Conservation (phyloP, 192 early-diverging fungal species). For the Pecoramyces ruminantium region DNA sequence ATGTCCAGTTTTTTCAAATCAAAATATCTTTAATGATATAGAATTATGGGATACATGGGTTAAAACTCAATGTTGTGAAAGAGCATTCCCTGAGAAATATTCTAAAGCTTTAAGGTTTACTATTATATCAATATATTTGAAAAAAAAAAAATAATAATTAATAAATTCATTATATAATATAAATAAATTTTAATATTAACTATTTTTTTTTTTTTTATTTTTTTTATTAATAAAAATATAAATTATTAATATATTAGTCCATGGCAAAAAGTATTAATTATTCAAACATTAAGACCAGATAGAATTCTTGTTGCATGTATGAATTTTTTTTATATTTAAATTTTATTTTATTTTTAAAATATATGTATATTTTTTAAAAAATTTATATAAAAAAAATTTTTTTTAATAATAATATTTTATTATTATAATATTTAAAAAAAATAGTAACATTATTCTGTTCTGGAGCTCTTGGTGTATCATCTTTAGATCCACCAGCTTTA, state of each 20-base stretch:
- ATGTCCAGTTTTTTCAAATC: neutral
- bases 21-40: neutral
- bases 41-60: neutral
- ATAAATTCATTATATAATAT: too few species aligned
- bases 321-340: too few species aligned
- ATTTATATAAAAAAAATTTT: too few species aligned
- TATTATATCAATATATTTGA: too few species aligned
- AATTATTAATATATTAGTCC: slow-evolving; percentile 5
- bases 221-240: too few species aligned
- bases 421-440: too few species aligned
- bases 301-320: slow-evolving; percentile 28
- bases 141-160: too few species aligned
- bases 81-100: neutral
- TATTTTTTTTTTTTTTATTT: too few species aligned
- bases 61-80: neutral
- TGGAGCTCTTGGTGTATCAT: neutral
- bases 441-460: neutral
- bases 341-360: too few species aligned
- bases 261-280: slow-evolving; percentile 29
- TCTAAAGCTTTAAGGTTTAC: neutral
- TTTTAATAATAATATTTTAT: too few species aligned
- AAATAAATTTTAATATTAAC: too few species aligned
- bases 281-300: slow-evolving; percentile 31
- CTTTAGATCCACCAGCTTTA: slow-evolving; percentile 16
- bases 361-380: too few species aligned